Evolutionary conservation across 768 basidiomycete species (phyloP).

Genomic region (Podaxis sp.): DNA sequence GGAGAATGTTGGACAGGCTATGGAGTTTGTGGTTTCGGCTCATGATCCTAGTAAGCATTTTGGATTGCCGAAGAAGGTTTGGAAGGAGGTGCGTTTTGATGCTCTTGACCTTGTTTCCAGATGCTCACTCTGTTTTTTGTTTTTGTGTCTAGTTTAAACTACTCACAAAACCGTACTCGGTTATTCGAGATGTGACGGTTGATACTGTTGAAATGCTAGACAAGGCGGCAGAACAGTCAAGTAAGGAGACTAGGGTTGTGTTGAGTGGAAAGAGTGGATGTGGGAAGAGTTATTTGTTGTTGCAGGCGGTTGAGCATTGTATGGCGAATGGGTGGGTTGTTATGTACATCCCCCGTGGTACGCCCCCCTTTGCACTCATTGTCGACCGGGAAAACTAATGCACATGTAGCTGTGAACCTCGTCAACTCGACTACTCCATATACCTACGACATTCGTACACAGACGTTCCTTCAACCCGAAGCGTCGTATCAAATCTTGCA

Average conservation of each 20-base stretch:
- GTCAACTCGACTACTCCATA: conserved; percentile 77
- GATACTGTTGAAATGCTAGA: conserved; percentile 53
- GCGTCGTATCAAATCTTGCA: conserved; percentile 64
- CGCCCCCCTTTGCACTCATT: conserved; percentile 15
- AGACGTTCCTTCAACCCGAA: conserved; percentile 71
- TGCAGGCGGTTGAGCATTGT: conserved; percentile 76
- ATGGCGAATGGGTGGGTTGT: conserved; percentile 71
- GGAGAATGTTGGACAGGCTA: conserved; percentile 41
- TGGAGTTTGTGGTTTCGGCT: conserved; percentile 41
- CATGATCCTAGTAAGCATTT: conserved; percentile 58
- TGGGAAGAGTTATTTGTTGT: conserved; percentile 77
- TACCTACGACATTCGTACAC: conserved; percentile 71
- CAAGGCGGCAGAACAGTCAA: conserved; percentile 44
- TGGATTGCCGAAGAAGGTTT: conserved; percentile 68
- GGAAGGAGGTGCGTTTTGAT: conserved; percentile 59
- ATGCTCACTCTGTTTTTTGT: not conserved
- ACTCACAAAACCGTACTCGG: conserved; percentile 67
- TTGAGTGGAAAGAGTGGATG: conserved; percentile 76
- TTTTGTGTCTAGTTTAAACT: conserved; percentile 53
- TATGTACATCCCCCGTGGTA: conserved; percentile 81
- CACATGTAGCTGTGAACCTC: conserved; percentile 35
- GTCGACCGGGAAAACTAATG: not conserved
- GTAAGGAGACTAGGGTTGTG: conserved; percentile 53
- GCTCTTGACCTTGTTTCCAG: not conserved
- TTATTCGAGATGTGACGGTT: conserved; percentile 69